These are phyloP conservation scores for Triangularia verruculosa DNA, from an alignment of 2,329 filamentous ascomycete species.

Conservation along the genomic window DNA sequence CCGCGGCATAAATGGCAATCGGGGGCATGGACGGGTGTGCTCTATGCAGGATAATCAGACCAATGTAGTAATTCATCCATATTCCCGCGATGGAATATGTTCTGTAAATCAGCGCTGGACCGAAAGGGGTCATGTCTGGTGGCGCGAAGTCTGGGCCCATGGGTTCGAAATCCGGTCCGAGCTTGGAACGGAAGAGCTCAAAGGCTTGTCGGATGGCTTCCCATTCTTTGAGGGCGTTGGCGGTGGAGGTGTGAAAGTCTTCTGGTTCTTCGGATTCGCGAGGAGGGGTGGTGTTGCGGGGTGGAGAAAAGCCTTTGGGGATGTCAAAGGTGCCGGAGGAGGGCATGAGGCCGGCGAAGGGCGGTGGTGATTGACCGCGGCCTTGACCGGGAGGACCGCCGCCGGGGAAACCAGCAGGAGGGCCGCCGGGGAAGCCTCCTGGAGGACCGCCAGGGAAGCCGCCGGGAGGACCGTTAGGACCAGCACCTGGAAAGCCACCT, in stretches of 20 bases:
- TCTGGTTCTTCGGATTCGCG: constrained; percentile 48
- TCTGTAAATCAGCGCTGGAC: constrained; percentile 74
- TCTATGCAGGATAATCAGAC: constrained; percentile 76
- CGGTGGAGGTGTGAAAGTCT: constrained; percentile 62
- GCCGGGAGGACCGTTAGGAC: neutral
- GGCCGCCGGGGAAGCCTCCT: constrained; percentile 22
- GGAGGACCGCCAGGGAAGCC: neutral
- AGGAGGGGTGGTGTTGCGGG: constrained; percentile 41
- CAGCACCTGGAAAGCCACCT: neutral
- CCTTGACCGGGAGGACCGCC: constrained; percentile 28
- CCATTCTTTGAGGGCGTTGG: constrained; percentile 77
- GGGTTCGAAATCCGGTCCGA: constrained; percentile 74
- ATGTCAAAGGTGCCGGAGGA: constrained; percentile 47
- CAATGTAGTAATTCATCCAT: constrained; percentile 85
- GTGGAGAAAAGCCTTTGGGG: constrained; percentile 55
- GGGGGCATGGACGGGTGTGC: constrained; percentile 89
- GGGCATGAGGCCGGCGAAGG: constrained; percentile 57
- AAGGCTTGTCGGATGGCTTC: constrained; percentile 70
- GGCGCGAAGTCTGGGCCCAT: constrained; percentile 65
- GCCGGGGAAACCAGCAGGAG: neutral
- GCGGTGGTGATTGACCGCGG: constrained; percentile 39
- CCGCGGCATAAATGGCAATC: constrained; percentile 81
- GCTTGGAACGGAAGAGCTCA: constrained; percentile 58
- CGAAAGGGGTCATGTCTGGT: constrained; percentile 72
- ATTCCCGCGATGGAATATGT: constrained; percentile 84